phyloP scores from a whole-genome alignment of 139 green algal species.

The Chlamydomonas applanata region DNA sequence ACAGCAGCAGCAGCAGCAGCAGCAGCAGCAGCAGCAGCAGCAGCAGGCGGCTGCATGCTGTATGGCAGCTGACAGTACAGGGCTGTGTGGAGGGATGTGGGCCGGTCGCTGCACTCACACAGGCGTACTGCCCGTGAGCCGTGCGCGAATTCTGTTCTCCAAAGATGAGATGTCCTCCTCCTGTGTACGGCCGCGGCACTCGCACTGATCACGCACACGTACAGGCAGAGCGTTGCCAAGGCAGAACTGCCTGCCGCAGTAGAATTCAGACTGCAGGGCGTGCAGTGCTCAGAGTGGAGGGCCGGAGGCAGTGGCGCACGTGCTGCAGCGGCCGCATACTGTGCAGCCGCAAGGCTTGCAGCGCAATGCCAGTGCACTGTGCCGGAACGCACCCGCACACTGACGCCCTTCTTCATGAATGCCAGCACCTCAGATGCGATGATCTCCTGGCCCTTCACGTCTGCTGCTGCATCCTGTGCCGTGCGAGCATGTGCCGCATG shows the following conservation, averaged over 20 bases:
- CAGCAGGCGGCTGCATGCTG: too few species aligned
- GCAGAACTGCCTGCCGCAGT: not conserved
- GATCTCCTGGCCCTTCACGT: slow-evolving; percentile 39
- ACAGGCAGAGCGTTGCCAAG: not conserved
- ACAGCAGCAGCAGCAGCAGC: too few species aligned
- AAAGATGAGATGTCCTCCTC: slow-evolving; percentile 31
- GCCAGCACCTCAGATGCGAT: slow-evolving; percentile 38
- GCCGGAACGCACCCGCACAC: slow-evolving; percentile 23
- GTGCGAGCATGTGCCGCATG: too few species aligned
- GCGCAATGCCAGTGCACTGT: too few species aligned
- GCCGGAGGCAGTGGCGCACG: not conserved
- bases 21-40: too few species aligned
- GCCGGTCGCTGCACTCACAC: not conserved
- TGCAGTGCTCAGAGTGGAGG: not conserved
- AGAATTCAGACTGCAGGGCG: not conserved
- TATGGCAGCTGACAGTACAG: too few species aligned
- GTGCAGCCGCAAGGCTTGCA: not conserved
- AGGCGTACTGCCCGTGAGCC: slow-evolving; percentile 19
- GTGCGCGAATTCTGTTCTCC: slow-evolving; percentile 27
- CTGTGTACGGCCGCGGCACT: slow-evolving; percentile 12
- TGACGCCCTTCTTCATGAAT: slow-evolving; percentile 28
- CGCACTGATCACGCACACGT: not conserved
- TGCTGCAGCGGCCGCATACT: not conserved
- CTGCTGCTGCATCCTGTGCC: slow-evolving; percentile 8
- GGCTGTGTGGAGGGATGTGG: not conserved